Evolutionary conservation across 1,139 yeast genomes (phyloP).

Genomic region (Hyphopichia fennica): DNA sequence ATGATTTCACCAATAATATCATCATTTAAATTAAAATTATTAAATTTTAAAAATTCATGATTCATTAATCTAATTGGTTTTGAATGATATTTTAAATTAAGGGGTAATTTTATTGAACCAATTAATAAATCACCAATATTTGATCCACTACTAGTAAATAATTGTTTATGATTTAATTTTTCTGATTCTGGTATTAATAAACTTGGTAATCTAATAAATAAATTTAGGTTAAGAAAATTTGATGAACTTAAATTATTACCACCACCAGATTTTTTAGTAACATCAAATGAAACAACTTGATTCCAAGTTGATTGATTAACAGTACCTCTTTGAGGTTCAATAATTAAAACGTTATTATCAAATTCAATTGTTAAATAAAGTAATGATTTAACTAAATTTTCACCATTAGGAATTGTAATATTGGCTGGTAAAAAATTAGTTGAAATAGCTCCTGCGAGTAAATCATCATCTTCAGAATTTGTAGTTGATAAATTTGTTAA

Average conservation of each 20-base stretch:
- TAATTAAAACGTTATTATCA: constrained; percentile 79
- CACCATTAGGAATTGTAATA: constrained; percentile 56
- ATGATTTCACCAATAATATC: constrained; percentile 48
- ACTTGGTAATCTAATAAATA: constrained; percentile 76
- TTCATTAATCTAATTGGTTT: constrained; percentile 42
- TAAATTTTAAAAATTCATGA: constrained; percentile 48
- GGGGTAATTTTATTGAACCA: constrained; percentile 45
- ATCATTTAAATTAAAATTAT: constrained; percentile 27
- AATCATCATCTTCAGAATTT: constrained; percentile 19
- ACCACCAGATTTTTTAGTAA: constrained; percentile 54
- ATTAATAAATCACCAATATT: constrained; percentile 43
- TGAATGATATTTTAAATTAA: constrained; percentile 39
- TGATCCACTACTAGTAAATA: constrained; percentile 26
- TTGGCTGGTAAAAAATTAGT: constrained; percentile 63
- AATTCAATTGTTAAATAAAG: constrained; percentile 73
- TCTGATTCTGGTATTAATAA: constrained; percentile 52
- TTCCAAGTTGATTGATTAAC: constrained; percentile 63
- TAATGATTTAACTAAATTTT: constrained; percentile 52
- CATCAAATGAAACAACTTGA: constrained; percentile 89
- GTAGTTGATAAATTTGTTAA: constrained; percentile 19
- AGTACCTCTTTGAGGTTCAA: constrained; percentile 77
- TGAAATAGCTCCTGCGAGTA: constrained; percentile 32
- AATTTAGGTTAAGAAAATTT: constrained; percentile 60
- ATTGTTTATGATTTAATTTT: constrained; percentile 27
- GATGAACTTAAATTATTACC: constrained; percentile 14